Evolutionary conservation across 805 yeast species (phyloP).

Genomic region (Schwanniomyces vanrijiae): DNA sequence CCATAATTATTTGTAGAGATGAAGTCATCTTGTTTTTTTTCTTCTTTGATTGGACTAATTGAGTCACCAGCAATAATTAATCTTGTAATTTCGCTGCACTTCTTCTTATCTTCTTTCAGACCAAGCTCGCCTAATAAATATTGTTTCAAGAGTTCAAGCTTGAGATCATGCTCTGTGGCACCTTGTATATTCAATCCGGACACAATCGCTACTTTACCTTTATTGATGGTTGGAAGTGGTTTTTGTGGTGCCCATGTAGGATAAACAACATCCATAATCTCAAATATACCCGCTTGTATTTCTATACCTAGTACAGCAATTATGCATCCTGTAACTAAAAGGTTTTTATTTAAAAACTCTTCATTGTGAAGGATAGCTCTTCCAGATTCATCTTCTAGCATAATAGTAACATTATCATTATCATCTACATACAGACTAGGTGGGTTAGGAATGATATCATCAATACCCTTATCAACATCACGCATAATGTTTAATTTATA

Average conservation of each 20-base stretch:
- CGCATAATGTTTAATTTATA: slow-evolving; percentile 81
- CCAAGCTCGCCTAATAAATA: slow-evolving; percentile 73
- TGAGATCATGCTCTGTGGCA: slow-evolving; percentile 40
- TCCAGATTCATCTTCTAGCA: slow-evolving; percentile 93
- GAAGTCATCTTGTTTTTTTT: slow-evolving; percentile 24
- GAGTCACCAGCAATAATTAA: slow-evolving; percentile 77
- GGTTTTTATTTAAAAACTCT: slow-evolving; percentile 47
- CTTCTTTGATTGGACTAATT: slow-evolving; percentile 32
- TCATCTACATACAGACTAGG: slow-evolving; percentile 25
- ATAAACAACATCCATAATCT: slow-evolving; percentile 74
- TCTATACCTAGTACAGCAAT: slow-evolving; percentile 88
- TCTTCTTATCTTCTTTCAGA: slow-evolving; percentile 19
- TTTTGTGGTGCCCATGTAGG: slow-evolving; percentile 66
- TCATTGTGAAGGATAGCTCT: slow-evolving; percentile 72
- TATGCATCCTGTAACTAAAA: slow-evolving; percentile 86
- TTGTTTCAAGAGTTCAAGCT: slow-evolving; percentile 61
- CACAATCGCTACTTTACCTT: slow-evolving; percentile 60
- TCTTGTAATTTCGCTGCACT: slow-evolving; percentile 38
- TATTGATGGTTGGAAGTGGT: slow-evolving; percentile 19
- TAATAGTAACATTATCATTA: slow-evolving; percentile 41
- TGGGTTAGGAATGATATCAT: slow-evolving; percentile 47
- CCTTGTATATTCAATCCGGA: slow-evolving; percentile 72
- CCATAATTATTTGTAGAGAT: slow-evolving; percentile 47
- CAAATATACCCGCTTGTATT: slow-evolving; percentile 77
- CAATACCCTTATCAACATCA: slow-evolving; percentile 67